phyloP scores from a whole-genome alignment of 1,284 basidiomycete species.

The Trichosporon coremiiforme region DNA sequence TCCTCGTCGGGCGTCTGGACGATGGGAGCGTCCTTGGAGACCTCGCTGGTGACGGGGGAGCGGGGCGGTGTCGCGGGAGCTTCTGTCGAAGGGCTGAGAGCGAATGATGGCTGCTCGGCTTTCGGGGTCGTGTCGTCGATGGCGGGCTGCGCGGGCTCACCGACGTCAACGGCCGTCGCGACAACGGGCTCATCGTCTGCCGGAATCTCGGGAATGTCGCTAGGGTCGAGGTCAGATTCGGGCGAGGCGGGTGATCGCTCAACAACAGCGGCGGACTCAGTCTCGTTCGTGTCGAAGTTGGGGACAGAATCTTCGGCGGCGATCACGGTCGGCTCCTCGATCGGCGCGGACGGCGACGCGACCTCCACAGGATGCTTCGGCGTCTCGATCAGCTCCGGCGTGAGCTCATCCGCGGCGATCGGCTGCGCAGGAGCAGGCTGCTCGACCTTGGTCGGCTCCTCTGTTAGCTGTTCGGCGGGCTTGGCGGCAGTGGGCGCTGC shows the following conservation, averaged over 20 bases:
- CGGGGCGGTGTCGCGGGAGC: neutral
- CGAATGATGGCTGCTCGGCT: neutral
- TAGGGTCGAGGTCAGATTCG: neutral
- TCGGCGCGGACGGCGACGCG: neutral
- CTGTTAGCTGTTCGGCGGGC: neutral
- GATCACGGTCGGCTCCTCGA: neutral
- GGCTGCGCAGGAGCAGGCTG: neutral
- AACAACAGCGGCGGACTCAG: too few species aligned
- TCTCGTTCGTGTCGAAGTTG: too few species aligned
- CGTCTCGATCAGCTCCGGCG: neutral
- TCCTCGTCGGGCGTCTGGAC: slow-evolving; percentile 7
- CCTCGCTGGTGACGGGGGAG: neutral
- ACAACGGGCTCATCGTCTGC: neutral
- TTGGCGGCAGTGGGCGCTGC: neutral
- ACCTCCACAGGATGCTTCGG: neutral
- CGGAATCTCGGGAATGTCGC: neutral
- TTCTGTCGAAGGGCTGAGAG: neutral
- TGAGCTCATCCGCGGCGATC: neutral
- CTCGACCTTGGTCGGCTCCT: neutral
- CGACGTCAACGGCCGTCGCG: neutral
- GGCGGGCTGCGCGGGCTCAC: neutral
- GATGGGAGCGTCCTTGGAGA: neutral
- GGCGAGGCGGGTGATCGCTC: neutral
- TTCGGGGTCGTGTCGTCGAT: neutral
- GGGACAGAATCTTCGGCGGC: too few species aligned